Percentiles rank a stretch among this genome's conserved stretches.
Evolutionary conservation across 2,329 filamentous ascomycete species (phyloP).

Genomic region (Penicillium olsonii): DNA sequence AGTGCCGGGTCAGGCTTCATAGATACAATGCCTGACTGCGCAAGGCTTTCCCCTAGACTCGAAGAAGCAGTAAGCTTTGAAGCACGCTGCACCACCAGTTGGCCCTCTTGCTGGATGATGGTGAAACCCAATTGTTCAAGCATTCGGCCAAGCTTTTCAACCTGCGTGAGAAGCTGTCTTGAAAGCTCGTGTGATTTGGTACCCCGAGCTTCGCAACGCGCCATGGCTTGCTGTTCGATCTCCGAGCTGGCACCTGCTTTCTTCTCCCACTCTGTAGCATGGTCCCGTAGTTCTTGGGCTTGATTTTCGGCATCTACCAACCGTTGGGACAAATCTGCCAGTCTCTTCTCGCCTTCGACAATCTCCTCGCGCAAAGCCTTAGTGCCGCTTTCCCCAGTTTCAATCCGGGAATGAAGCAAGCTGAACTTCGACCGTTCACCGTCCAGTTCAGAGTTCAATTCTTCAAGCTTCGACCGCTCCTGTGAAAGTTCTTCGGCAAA

Average conservation of each 20-base stretch:
- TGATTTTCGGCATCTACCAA: conserved; percentile 75
- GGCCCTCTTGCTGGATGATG: conserved; percentile 70
- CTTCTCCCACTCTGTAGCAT: conserved; percentile 68
- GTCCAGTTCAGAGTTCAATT: conserved; percentile 55
- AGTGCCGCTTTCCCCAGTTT: conserved; percentile 80
- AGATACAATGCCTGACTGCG: conserved; percentile 38
- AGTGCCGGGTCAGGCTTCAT: conserved; percentile 66
- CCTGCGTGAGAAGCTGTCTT: conserved; percentile 77
- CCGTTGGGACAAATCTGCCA: conserved; percentile 67
- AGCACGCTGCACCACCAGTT: conserved; percentile 73
- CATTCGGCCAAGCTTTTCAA: conserved; percentile 78
- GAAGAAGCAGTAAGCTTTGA: conserved; percentile 53
- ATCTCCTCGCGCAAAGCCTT: conserved; percentile 74
- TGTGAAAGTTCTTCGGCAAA: conserved; percentile 57
- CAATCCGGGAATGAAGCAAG: conserved; percentile 69
- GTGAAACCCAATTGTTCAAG: conserved; percentile 86
- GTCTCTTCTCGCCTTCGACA: conserved; percentile 72
- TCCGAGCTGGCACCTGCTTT: conserved; percentile 47
- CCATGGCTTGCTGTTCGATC: conserved; percentile 39
- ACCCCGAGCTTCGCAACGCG: conserved; percentile 69
- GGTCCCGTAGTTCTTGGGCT: conserved; percentile 73
- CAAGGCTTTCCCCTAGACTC: conserved; percentile 36
- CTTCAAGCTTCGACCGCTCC: conserved; percentile 49
- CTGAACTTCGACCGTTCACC: conserved; percentile 71
- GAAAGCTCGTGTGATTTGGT: conserved; percentile 79